Evolutionary conservation across 2,329 filamentous ascomycete genomes (phyloP).

Genomic region (Ophiostoma pallidulum): DNA sequence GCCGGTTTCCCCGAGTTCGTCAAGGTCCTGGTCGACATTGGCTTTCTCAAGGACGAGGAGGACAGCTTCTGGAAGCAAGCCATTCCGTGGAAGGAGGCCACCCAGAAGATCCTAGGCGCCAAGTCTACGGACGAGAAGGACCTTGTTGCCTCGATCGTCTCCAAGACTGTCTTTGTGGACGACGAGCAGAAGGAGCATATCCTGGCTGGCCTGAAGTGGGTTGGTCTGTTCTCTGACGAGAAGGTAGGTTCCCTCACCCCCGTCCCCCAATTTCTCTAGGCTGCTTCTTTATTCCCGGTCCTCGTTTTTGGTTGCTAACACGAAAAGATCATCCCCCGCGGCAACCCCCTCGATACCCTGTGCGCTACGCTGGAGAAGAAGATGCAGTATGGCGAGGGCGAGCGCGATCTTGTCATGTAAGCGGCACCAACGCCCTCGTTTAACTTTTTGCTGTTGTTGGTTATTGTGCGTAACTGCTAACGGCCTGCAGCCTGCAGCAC

Average conservation of each 20-base stretch:
- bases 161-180: slow-evolving; percentile 63
- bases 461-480: not conserved
- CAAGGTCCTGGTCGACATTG: slow-evolving; percentile 76
- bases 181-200: slow-evolving; percentile 57
- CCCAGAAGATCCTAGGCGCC: slow-evolving; percentile 64
- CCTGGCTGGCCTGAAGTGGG: slow-evolving; percentile 61
- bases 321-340: slow-evolving; percentile 53
- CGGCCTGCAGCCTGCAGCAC: slow-evolving; percentile 53
- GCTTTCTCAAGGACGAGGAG: slow-evolving; percentile 69
- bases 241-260: slow-evolving; percentile 47
- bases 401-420: slow-evolving; percentile 70
- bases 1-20: slow-evolving; percentile 86
- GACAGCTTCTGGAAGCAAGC: slow-evolving; percentile 56
- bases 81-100: slow-evolving; percentile 76
- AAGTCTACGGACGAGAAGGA: slow-evolving; percentile 56
- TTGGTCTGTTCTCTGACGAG: slow-evolving; percentile 55
- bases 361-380: slow-evolving; percentile 83
- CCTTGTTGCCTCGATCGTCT: slow-evolving; percentile 61
- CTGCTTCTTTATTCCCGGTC: not conserved
- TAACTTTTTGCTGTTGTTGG: not conserved
- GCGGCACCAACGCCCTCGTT: not conserved
- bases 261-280: not conserved
- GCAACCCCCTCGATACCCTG: slow-evolving; percentile 81
- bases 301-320: not conserved
- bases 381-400: slow-evolving; percentile 75